Percentiles rank a stretch among this genome's conserved stretches.
Conservation (phyloP, 1,139 yeast species). For the Zygoascus hellenicus region DNA sequence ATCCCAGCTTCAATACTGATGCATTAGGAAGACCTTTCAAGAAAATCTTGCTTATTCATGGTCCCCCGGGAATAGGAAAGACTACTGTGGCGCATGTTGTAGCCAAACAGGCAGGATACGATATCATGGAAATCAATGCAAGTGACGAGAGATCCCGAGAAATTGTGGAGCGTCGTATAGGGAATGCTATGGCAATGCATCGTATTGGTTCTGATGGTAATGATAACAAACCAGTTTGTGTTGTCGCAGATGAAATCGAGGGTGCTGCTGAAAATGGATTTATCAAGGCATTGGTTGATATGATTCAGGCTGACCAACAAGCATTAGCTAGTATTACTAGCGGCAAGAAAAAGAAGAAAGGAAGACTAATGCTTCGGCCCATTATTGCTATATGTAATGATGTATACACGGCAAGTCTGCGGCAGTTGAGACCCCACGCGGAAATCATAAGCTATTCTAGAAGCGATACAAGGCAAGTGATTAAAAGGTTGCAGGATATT, state of each 20-base stretch:
- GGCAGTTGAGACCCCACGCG: slow-evolving; percentile 63
- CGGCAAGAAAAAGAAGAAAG: slow-evolving; percentile 26
- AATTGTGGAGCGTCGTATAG: slow-evolving; percentile 54
- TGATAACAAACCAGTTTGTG: slow-evolving; percentile 56
- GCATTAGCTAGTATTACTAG: slow-evolving; percentile 30
- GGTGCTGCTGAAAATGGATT: slow-evolving; percentile 84
- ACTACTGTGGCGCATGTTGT: slow-evolving; percentile 84
- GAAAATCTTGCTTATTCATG: slow-evolving; percentile 69
- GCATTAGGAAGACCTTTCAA: slow-evolving; percentile 51
- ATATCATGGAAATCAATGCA: slow-evolving; percentile 81
- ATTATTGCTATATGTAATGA: slow-evolving; percentile 92
- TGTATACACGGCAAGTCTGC: slow-evolving; percentile 65
- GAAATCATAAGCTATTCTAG: slow-evolving; percentile 65
- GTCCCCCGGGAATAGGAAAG: slow-evolving; percentile 96
- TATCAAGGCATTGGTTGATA: slow-evolving; percentile 57
- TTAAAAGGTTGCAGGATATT: slow-evolving; percentile 45
- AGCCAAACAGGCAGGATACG: slow-evolving; percentile 77
- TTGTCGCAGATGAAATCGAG: slow-evolving; percentile 86
- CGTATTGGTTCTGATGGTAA: slow-evolving; percentile 41
- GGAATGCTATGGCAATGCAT: slow-evolving; percentile 62
- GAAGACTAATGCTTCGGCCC: slow-evolving; percentile 61
- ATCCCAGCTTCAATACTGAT: slow-evolving; percentile 16
- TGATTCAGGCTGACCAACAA: slow-evolving; percentile 53
- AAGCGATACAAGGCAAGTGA: slow-evolving; percentile 48
- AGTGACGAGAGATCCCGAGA: slow-evolving; percentile 72